Percentiles rank a stretch among this genome's conserved stretches.
These are phyloP conservation scores for Leonotis leonurus DNA, from an alignment of 257 asterid genomes.

Conservation along the genomic window DNA sequence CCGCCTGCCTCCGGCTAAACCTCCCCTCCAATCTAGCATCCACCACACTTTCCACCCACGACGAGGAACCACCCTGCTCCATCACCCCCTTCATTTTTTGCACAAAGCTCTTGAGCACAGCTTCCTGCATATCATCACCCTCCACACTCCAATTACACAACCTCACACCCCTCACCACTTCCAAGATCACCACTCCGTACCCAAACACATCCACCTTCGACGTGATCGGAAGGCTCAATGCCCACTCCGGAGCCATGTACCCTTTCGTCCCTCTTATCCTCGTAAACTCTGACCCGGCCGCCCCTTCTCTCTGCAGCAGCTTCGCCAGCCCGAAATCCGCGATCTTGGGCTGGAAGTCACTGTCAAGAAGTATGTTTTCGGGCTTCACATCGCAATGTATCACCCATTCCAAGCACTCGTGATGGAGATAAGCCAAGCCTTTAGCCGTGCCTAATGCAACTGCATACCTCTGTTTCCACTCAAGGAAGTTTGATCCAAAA, in stretches of 20 bases:
- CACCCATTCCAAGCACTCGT: conserved; percentile 53
- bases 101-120: conserved; percentile 25
- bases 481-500: conserved; percentile 27
- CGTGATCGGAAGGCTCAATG: conserved; percentile 40
- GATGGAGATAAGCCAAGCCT: conserved; percentile 54
- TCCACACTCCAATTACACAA: conserved; percentile 40
- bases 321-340: conserved; percentile 62
- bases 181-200: conserved; percentile 48
- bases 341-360: conserved; percentile 41
- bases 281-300: conserved; percentile 35
- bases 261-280: conserved; percentile 56
- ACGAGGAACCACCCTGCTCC: conserved; percentile 7
- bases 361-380: conserved; percentile 48
- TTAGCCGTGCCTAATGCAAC: conserved; percentile 51
- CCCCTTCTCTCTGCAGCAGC: conserved; percentile 41
- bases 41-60: conserved; percentile 47
- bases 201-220: conserved; percentile 53
- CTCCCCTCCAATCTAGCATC: conserved; percentile 52
- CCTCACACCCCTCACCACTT: conserved; percentile 49
- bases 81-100: conserved; percentile 13
- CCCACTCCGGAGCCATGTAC: conserved; percentile 65
- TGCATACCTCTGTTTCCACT: conserved; percentile 34
- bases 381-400: conserved; percentile 69
- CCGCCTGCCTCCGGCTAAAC: conserved; percentile 42
- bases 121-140: conserved; percentile 23